Percentiles rank a stretch among this genome's conserved stretches.
Conservation (phyloP, 2,329 filamentous ascomycete genomes). For the Xylariaceae sp. region DNA sequence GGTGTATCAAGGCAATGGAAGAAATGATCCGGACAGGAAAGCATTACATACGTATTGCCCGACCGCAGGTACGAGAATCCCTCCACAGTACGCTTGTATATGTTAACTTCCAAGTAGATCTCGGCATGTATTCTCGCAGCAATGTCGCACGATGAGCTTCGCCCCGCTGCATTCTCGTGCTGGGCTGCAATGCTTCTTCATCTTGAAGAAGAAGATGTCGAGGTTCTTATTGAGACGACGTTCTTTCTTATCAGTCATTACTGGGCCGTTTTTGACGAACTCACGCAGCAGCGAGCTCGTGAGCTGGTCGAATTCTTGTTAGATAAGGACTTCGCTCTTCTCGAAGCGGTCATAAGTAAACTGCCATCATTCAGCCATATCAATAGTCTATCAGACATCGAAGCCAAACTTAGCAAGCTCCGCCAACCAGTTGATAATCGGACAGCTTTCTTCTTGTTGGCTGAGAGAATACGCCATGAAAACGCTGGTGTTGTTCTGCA, state of each 20-base stretch:
- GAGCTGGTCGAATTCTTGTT: conserved; percentile 68
- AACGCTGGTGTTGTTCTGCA: conserved; percentile 84
- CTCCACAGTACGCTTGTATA: neutral
- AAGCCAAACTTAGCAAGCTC: conserved; percentile 65
- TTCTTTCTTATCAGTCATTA: conserved; percentile 84
- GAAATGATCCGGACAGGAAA: conserved; percentile 83
- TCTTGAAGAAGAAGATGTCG: conserved; percentile 78
- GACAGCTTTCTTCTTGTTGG: conserved; percentile 71
- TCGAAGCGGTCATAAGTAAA: conserved; percentile 70
- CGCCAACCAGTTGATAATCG: conserved; percentile 67
- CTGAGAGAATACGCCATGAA: conserved; percentile 76
- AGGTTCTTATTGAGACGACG: conserved; percentile 80
- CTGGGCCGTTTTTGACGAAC: conserved; percentile 69
- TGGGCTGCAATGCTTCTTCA: conserved; percentile 80
- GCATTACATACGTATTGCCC: conserved; percentile 72
- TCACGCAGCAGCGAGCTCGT: conserved; percentile 62
- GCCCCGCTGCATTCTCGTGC: conserved; percentile 76
- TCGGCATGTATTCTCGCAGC: conserved; percentile 90
- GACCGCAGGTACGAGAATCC: conserved; percentile 71
- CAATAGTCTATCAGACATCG: conserved; percentile 67
- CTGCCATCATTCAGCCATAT: conserved; percentile 79
- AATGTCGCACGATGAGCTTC: conserved; percentile 73
- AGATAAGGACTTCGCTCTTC: conserved; percentile 59
- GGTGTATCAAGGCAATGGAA: conserved; percentile 80
- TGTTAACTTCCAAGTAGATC: conserved; percentile 58